phyloP scores from a whole-genome alignment of 192 early-diverging fungal species.

The Spinellus fusiger region DNA sequence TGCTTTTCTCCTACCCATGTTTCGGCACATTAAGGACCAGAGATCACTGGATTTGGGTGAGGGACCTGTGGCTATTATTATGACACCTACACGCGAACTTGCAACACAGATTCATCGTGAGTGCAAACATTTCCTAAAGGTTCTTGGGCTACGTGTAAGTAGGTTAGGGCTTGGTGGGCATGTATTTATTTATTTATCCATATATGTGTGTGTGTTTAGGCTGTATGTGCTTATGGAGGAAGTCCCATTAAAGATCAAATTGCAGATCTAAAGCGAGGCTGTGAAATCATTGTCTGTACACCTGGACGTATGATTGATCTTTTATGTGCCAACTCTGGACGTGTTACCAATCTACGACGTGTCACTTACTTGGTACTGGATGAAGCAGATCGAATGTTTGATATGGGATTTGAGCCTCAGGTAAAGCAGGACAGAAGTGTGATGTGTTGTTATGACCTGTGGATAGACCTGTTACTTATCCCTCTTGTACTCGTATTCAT shows the following conservation, averaged over 20 bases:
- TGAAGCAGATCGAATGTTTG: conserved; percentile 97
- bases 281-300: conserved; percentile 90
- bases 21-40: conserved; percentile 91
- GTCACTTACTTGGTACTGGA: conserved; percentile 96
- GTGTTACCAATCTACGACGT: conserved; percentile 79
- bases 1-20: conserved; percentile 91
- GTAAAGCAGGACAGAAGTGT: conserved; percentile 22
- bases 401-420: conserved; percentile 98
- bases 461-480: too few species aligned
- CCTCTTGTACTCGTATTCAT: not conserved
- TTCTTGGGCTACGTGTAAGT: conserved; percentile 63
- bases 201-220: conserved; percentile 14
- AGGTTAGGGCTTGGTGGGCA: not conserved
- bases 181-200: not conserved
- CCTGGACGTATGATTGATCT: conserved; percentile 89
- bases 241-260: conserved; percentile 86
- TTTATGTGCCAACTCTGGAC: conserved; percentile 78
- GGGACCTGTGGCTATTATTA: conserved; percentile 81
- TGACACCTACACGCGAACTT: conserved; percentile 91
- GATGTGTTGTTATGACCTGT: too few species aligned
- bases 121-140: conserved; percentile 83
- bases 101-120: conserved; percentile 92
- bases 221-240: conserved; percentile 88
- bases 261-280: conserved; percentile 81
- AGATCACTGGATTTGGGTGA: conserved; percentile 69